Percentiles rank a stretch among this genome's conserved stretches.
phyloP scores from a whole-genome alignment of 2,329 filamentous ascomycete species.

The Penicillium sp. region DNA sequence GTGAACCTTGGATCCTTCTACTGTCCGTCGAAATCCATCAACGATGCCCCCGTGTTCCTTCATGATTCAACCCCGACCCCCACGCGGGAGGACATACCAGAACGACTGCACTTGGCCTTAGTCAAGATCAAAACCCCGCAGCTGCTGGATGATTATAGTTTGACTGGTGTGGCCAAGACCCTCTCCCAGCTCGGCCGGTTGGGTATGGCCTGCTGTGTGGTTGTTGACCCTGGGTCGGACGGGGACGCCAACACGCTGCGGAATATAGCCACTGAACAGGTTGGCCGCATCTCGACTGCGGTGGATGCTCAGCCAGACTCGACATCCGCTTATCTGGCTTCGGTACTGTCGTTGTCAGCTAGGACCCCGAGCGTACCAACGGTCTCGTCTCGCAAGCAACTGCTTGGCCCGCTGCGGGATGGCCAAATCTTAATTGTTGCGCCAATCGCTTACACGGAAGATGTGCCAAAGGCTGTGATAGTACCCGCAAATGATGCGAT shows the following conservation, averaged over 20 bases:
- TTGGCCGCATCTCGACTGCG: constrained; percentile 73
- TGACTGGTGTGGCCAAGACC: constrained; percentile 80
- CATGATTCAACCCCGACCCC: constrained; percentile 55
- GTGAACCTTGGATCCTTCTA: constrained; percentile 68
- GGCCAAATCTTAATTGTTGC: constrained; percentile 74
- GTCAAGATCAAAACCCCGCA: constrained; percentile 82
- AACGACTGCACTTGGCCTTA: constrained; percentile 75
- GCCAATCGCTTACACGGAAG: constrained; percentile 63
- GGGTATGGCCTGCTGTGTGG: constrained; percentile 79
- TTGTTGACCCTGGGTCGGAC: constrained; percentile 71
- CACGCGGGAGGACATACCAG: constrained; percentile 40
- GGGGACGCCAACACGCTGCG: constrained; percentile 45
- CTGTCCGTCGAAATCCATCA: constrained; percentile 61
- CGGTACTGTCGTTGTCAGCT: constrained; percentile 52
- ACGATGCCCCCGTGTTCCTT: constrained; percentile 64
- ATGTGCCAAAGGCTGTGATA: constrained; percentile 53
- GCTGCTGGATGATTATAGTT: constrained; percentile 67
- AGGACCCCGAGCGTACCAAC: constrained; percentile 39
- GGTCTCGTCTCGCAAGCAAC: constrained; percentile 52
- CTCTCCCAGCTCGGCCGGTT: constrained; percentile 81
- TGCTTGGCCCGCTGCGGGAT: constrained; percentile 69
- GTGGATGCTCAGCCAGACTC: constrained; percentile 72
- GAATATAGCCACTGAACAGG: constrained; percentile 64
- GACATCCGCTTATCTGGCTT: constrained; percentile 71
- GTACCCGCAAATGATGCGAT: constrained; percentile 68